Conservation (phyloP, 108 stramenopile species). For the Nitzschia sp. region DNA sequence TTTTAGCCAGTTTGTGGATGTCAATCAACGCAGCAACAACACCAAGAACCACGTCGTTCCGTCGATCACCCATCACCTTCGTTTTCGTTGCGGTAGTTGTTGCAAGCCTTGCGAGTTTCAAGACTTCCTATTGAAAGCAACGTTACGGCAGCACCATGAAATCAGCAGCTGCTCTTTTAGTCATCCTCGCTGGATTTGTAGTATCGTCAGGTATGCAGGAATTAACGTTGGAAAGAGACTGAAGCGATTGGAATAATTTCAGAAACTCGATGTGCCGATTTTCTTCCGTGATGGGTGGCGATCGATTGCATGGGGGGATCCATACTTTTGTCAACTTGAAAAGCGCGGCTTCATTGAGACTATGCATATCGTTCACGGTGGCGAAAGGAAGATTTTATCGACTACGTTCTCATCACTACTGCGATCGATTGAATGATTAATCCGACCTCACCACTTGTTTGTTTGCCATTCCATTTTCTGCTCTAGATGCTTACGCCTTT, state of each 20-base stretch:
- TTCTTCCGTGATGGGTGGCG: no score
- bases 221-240: no score
- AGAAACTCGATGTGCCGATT: no score
- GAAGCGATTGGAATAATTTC: no score
- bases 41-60: background rate
- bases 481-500: conserved; percentile 38
- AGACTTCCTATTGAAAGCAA: background rate
- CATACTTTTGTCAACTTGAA: no score
- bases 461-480: background rate
- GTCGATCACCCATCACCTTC: conserved; percentile 2
- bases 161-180: background rate
- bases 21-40: background rate
- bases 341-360: no score
- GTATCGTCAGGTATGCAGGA: conserved; percentile 2
- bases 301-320: no score
- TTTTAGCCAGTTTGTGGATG: conserved; percentile 6
- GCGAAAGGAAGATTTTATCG: no score
- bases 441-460: background rate
- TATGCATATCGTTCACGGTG: no score
- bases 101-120: background rate
- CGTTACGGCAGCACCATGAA: background rate
- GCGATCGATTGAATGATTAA: background rate
- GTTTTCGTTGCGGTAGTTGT: background rate
- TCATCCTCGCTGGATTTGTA: background rate
- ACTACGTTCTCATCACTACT: background rate